These are phyloP conservation scores for Hypericum perforatum DNA, from an alignment of 345 rosid species.

Conservation along the genomic window DNA sequence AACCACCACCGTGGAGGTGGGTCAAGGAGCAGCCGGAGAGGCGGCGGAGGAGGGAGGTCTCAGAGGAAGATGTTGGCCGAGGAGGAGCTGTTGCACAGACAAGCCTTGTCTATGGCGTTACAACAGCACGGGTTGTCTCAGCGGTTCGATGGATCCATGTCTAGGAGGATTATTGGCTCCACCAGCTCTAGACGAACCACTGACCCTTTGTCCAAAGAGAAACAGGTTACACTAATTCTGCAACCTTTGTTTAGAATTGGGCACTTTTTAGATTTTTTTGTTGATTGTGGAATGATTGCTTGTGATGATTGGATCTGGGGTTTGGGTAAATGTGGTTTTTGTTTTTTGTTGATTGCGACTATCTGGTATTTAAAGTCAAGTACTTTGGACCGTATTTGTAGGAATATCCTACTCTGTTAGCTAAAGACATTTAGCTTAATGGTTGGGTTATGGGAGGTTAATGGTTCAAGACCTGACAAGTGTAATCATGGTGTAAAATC, in stretches of 20 bases:
- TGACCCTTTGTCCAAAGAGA: constrained; percentile 62
- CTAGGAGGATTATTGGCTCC: constrained; percentile 69
- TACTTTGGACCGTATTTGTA: no score
- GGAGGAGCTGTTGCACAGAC: constrained; percentile 82
- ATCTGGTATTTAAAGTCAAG: no score
- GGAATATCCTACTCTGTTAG: no score
- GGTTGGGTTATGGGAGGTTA: no score
- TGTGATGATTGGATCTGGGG: constrained; percentile 20
- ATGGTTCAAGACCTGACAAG: no score
- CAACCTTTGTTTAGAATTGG: no score
- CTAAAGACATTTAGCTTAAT: no score
- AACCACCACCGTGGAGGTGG: constrained; percentile 32
- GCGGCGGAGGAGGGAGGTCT: constrained; percentile 39
- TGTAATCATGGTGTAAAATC: no score
- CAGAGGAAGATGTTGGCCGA: constrained; percentile 77
- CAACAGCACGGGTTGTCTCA: constrained; percentile 85
- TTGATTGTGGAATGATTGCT: not conserved
- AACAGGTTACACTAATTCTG: constrained; percentile 67
- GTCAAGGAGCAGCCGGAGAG: constrained; percentile 70
- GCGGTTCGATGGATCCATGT: constrained; percentile 97
- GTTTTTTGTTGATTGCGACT: no score
- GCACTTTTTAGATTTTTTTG: not conserved
- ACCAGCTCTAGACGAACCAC: constrained; percentile 67
- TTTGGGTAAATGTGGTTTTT: no score
- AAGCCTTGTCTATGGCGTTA: constrained; percentile 89